A percentile compares a stretch with the other conserved stretches of the same genome.
These are phyloP conservation scores for Paraurostyla sp. DNA, from an alignment of 73 alveolate genomes.

Conservation along the genomic window DNA sequence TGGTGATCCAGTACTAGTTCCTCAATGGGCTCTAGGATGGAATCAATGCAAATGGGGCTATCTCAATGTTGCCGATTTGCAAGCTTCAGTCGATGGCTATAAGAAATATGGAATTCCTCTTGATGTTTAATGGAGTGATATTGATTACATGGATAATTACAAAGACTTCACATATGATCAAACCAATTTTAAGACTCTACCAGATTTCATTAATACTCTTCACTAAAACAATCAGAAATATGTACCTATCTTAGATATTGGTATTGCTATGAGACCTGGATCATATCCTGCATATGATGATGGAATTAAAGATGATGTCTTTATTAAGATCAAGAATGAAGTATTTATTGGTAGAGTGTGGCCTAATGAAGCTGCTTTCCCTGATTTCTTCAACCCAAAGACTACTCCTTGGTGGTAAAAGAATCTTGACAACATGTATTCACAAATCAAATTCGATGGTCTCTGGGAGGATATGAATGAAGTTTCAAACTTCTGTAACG, in stretches of 20 bases:
- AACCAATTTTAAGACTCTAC: constrained; percentile 60
- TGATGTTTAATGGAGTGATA: constrained; percentile 79
- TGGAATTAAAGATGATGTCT: constrained; percentile 84
- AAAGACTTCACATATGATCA: constrained; percentile 74
- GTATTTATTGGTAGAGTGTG: constrained; percentile 88
- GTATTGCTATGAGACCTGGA: constrained; percentile 61
- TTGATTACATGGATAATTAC: constrained; percentile 72
- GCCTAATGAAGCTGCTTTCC: constrained; percentile 97
- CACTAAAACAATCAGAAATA: constrained; percentile 70
- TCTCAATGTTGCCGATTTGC: constrained; percentile 45
- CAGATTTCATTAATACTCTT: constrained; percentile 62
- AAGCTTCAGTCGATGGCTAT: constrained; percentile 64
- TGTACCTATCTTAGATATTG: constrained; percentile 83
- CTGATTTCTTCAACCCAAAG: constrained; percentile 91
- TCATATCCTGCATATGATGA: constrained; percentile 73
- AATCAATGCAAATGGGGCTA: constrained; percentile 77
- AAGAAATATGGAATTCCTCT: constrained; percentile 54
- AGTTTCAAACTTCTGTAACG: constrained; percentile 72
- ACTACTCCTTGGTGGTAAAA: constrained; percentile 85
- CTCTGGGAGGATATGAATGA: constrained; percentile 94
- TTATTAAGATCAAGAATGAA: constrained; percentile 30
- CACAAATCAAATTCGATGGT: constrained; percentile 82
- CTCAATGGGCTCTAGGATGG: constrained; percentile 89
- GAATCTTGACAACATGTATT: constrained; percentile 78
- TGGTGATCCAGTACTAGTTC: constrained; percentile 82